Evolutionary conservation across 2,329 filamentous ascomycete genomes (phyloP).

Genomic region (Epichloe bromicola): DNA sequence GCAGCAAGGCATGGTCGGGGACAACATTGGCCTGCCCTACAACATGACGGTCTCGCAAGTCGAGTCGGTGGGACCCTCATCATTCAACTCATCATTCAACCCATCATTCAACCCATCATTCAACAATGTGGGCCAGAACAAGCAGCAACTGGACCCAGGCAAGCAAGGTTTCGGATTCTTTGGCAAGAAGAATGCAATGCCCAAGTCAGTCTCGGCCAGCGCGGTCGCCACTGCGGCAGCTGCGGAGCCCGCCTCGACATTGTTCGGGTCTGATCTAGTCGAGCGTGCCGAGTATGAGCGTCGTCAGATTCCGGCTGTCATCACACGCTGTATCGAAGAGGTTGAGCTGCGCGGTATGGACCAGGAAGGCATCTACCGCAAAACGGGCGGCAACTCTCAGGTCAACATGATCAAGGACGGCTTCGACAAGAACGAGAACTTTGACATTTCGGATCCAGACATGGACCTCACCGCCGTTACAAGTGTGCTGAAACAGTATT

Average conservation of each 20-base stretch:
- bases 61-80: constrained; percentile 29
- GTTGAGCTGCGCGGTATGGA: constrained; percentile 96
- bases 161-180: constrained; percentile 63
- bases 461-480: constrained; percentile 95
- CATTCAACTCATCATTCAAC: constrained; percentile 5
- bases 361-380: constrained; percentile 92
- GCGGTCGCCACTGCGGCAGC: constrained; percentile 26
- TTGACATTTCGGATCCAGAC: constrained; percentile 84
- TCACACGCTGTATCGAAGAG: constrained; percentile 90
- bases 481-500: constrained; percentile 92
- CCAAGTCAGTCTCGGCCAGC: constrained; percentile 35
- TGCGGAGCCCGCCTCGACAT: constrained; percentile 42
- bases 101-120: background rate
- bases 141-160: constrained; percentile 16
- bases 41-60: constrained; percentile 49
- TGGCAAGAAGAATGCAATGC: constrained; percentile 39
- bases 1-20: constrained; percentile 41
- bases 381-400: constrained; percentile 85
- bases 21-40: constrained; percentile 58
- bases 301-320: constrained; percentile 76
- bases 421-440: constrained; percentile 76
- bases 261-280: constrained; percentile 83
- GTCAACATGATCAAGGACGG: constrained; percentile 83
- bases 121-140: constrained; percentile 12
- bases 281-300: constrained; percentile 81